These are phyloP conservation scores for Trichophyton schoenleinii DNA, from an alignment of 2,329 filamentous ascomycete species.

Conservation along the genomic window DNA sequence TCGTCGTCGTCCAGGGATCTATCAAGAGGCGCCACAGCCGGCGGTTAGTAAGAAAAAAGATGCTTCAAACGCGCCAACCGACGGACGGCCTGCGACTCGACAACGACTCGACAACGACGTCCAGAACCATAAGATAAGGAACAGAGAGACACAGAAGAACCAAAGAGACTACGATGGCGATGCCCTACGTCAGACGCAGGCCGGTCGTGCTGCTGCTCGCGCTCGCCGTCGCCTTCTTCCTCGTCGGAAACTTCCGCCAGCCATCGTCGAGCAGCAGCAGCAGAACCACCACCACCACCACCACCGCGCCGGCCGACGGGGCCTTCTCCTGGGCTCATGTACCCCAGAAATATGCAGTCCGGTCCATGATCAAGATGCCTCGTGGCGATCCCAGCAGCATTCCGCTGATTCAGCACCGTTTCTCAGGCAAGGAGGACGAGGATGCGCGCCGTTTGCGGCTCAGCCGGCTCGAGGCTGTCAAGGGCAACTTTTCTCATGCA, in stretches of 20 bases:
- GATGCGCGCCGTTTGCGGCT: neutral
- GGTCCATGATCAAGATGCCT: conserved; percentile 2
- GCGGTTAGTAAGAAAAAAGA: neutral
- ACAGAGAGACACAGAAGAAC: neutral
- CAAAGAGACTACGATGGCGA: neutral
- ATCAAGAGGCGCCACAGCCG: too few relatives aligned
- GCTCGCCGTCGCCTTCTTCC: neutral
- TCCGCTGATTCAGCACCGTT: conserved; percentile 4
- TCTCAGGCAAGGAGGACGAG: neutral
- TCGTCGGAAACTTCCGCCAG: neutral
- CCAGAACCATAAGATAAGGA: too few relatives aligned
- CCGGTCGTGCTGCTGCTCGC: neutral
- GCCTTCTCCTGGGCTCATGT: conserved; percentile 2
- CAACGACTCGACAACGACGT: neutral
- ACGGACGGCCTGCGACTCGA: too few relatives aligned
- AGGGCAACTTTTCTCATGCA: conserved; percentile 41
- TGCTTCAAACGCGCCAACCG: neutral
- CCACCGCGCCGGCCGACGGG: neutral
- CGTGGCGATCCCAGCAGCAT: conserved; percentile 1
- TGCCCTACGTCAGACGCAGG: conserved; percentile 2
- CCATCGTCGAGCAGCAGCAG: too few relatives aligned
- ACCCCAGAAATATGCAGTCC: neutral
- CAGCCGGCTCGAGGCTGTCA: conserved; percentile 29
- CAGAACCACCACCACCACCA: neutral
- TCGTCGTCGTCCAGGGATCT: neutral